Evolutionary conservation across 495 filamentous ascomycete species (phyloP).

Genomic region (Neohortaea acidophila): DNA sequence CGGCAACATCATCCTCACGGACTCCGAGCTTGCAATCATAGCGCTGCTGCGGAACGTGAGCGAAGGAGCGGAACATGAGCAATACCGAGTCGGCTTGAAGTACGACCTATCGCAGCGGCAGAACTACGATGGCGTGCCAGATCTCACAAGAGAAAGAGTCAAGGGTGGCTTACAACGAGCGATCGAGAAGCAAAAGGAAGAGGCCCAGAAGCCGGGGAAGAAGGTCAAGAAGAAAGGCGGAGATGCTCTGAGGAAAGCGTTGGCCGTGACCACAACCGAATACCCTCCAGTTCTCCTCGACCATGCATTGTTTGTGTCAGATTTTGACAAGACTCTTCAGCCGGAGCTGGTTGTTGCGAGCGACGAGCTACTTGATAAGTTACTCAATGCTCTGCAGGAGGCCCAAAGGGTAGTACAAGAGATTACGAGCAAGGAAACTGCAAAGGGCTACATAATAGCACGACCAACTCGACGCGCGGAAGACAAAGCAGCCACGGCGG

Average conservation of each 20-base stretch:
- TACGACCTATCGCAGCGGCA: constrained; percentile 74
- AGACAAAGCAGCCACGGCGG: constrained; percentile 15
- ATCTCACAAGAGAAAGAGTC: constrained; percentile 56
- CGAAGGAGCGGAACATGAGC: constrained; percentile 57
- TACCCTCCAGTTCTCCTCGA: constrained; percentile 76
- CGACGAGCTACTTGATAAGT: constrained; percentile 43
- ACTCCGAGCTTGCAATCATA: constrained; percentile 61
- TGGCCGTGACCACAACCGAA: constrained; percentile 72
- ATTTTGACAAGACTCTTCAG: constrained; percentile 49
- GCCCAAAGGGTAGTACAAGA: constrained; percentile 47
- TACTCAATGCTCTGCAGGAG: constrained; percentile 50
- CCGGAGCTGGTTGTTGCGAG: constrained; percentile 53
- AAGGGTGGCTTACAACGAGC: constrained; percentile 52
- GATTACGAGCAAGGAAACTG: constrained; percentile 40
- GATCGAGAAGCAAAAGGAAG: constrained; percentile 37
- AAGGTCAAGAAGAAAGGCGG: constrained; percentile 60
- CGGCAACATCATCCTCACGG: constrained; percentile 89
- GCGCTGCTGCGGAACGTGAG: constrained; percentile 68
- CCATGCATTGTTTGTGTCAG: constrained; percentile 55
- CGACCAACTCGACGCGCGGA: constrained; percentile 39
- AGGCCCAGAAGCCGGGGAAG: constrained; percentile 38
- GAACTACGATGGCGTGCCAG: constrained; percentile 59
- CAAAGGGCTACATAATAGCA: constrained; percentile 79
- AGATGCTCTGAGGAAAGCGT: constrained; percentile 58
- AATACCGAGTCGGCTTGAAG: constrained; percentile 53